These are phyloP conservation scores for Cyberlindnera americana DNA, from an alignment of 805 yeast species.

Conservation along the genomic window DNA sequence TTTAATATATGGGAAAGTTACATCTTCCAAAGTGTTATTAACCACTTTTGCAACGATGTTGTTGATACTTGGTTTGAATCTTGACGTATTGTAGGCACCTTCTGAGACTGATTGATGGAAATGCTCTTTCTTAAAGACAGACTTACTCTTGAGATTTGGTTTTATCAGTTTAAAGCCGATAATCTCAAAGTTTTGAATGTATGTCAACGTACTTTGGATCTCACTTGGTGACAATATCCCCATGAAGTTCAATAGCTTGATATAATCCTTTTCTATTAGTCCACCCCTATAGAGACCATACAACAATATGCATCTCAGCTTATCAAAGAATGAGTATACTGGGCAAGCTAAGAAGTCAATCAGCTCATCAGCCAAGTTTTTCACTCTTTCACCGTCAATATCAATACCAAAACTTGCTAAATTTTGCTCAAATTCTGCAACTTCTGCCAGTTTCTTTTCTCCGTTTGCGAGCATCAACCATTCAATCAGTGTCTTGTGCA, in stretches of 20 bases:
- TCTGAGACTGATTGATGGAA: conserved; percentile 50
- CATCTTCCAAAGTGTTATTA: conserved; percentile 51
- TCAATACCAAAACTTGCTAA: conserved; percentile 70
- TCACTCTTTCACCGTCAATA: conserved; percentile 60
- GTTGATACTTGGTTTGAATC: conserved; percentile 70
- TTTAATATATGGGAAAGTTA: conserved; percentile 67
- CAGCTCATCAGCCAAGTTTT: conserved; percentile 58
- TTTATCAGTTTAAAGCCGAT: conserved; percentile 58
- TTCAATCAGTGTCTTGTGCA: conserved; percentile 60
- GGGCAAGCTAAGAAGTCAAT: conserved; percentile 49
- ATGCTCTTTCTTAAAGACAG: conserved; percentile 42
- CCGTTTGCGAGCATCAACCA: conserved; percentile 61
- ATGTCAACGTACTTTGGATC: conserved; percentile 42
- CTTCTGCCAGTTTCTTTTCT: conserved; percentile 55
- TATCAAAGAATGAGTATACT: conserved; percentile 56
- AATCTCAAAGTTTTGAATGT: conserved; percentile 54
- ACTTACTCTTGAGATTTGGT: conserved; percentile 37
- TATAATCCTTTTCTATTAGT: conserved; percentile 65
- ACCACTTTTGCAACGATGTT: conserved; percentile 51
- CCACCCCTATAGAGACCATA: conserved; percentile 86
- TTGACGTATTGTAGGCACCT: conserved; percentile 52
- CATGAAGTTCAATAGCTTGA: conserved; percentile 61
- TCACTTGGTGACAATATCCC: conserved; percentile 38
- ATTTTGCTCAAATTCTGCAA: conserved; percentile 84
- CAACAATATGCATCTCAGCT: conserved; percentile 66